Base-by-base conservation (phyloP, 768 basidiomycete genomes). In the Dioszegia aurantiaca region DNA sequence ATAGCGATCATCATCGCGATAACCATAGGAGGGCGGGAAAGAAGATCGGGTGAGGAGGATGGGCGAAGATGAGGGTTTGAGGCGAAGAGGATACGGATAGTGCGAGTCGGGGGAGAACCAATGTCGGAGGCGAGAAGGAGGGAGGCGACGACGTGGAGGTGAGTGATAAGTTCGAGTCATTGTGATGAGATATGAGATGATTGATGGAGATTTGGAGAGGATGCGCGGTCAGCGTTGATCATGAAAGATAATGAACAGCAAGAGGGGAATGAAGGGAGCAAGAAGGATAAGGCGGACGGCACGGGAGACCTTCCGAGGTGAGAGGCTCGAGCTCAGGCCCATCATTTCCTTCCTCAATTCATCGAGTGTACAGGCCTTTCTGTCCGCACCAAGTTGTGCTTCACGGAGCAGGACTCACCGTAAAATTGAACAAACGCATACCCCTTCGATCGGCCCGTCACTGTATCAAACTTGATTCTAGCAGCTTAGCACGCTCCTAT, bases 381-480 rank as follows among this genome's bases (percentile, higher is more conserved):
- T n/a, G n/a, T n/a, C n/a, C n/a, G n/a, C n/a, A n/a, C n/a, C n/a
- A n/a, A n/a, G n/a, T n/a, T n/a, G n/a, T n/a, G n/a, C n/a, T n/a
- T n/a, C n/a, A n/a, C n/a, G n/a, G n/a, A n/a, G n/a, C n/a, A n/a
- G n/a, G n/a, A 60, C 74, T 44, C 30, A 77, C 77, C 75, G 43
- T 72, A 72, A 59, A 72, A 78, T 26, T 77, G 73, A 1, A 77
- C 73, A 51, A 77, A 78, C 12, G 74, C 77, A 43, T 70, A 78
- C 24, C 77, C 77, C 55, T 75, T 77, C 10, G 75, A 65, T 39
- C 72, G 55, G 3, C 77, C 77, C n/a, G 76, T 76, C 23, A 66
- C 59, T 4, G 68, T 61, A 52, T 77, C 75, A 52, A 76, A 78
- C 39, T 75, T 77, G 58, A 78, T 72, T 31, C 75, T 76, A 42